Base-by-base conservation (phyloP, 2,329 filamentous ascomycete species). In the Ceratocystis cubensis region DNA sequence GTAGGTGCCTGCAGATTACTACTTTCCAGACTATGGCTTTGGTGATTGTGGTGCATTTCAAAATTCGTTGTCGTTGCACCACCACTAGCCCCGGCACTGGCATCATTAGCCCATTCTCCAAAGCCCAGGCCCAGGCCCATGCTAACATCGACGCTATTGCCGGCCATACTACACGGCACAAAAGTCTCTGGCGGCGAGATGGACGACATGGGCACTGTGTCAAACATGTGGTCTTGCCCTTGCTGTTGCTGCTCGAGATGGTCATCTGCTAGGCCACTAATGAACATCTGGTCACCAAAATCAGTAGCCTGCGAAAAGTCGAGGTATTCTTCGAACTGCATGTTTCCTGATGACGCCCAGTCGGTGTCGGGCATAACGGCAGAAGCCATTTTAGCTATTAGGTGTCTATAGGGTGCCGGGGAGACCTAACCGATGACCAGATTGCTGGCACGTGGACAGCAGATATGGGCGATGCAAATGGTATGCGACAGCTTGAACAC, bases 201-300 rank as follows among this genome's bases (percentile, higher is more conserved):
- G 6, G 61, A 63, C 15, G 61, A 63, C 15, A 44, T 44, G 5
- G 37, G 13, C 7, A 10, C 28, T 13, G 22, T 57, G 4, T n/a
- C 53, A 13, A 30, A 57, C n/a, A 22, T n/a, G 17, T 25, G 48
- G 5, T 50, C n/a, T 22, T 50, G 59, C 37, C 44, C 17, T n/a
- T 37, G 59, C 37, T 59, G n/a, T 33, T 33, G 22, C 13, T 37
- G n/a, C 48, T 30, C 13, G 17, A 30, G 17, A 6, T 41, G 45
- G 28, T 48, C 22, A 41, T 48, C 41, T 20, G 22, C 37, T 13
- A 63, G 41, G 13, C 61, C 61, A 17, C 61, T 63, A 46, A 63
- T 63, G 41, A n/a, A 63, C 61, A 63, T 63, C n/a, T 63, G 61
- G 44, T 63, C 61, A 8, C 45, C 45, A 48, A 63, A 63, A 44